A percentile compares a stretch with the other conserved stretches of the same genome.
phyloP scores from a whole-genome alignment of 768 basidiomycete genomes.

The Pulveroboletus frians region DNA sequence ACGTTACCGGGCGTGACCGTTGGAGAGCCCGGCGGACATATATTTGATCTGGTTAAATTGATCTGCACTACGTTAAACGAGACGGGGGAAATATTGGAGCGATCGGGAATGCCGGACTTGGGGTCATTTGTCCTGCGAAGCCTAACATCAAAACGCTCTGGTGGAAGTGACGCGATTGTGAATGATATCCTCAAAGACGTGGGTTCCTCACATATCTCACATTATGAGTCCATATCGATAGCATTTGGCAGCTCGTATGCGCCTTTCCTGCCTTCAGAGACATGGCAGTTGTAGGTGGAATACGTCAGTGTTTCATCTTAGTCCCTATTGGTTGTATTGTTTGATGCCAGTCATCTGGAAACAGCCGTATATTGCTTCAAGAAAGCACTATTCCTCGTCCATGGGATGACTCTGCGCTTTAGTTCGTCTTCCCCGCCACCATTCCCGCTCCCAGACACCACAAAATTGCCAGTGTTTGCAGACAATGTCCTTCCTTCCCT shows the following conservation, averaged over 20 bases:
- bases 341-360: background rate
- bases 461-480: conserved; percentile 59
- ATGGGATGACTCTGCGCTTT: conserved; percentile 66
- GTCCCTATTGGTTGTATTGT: background rate
- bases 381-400: conserved; percentile 80
- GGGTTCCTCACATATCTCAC: conserved; percentile 17
- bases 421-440: conserved; percentile 45
- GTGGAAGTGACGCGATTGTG: conserved; percentile 35
- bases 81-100: conserved; percentile 62
- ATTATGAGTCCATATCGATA: conserved; percentile 2
- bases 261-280: conserved; percentile 82
- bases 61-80: conserved; percentile 61
- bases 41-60: conserved; percentile 68
- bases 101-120: conserved; percentile 59
- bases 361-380: conserved; percentile 86
- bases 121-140: conserved; percentile 72
- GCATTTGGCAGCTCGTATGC: conserved; percentile 52
- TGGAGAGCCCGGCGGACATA: conserved; percentile 69
- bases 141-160: conserved; percentile 40
- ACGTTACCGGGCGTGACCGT: conserved; percentile 64
- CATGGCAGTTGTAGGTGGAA: conserved; percentile 59
- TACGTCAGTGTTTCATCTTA: conserved; percentile 39
- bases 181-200: conserved; percentile 64
- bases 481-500: conserved; percentile 86
- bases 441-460: conserved; percentile 60